Evolutionary conservation across 208 protist genomes (phyloP).

Genomic region (Sergeia podlipaevii): DNA sequence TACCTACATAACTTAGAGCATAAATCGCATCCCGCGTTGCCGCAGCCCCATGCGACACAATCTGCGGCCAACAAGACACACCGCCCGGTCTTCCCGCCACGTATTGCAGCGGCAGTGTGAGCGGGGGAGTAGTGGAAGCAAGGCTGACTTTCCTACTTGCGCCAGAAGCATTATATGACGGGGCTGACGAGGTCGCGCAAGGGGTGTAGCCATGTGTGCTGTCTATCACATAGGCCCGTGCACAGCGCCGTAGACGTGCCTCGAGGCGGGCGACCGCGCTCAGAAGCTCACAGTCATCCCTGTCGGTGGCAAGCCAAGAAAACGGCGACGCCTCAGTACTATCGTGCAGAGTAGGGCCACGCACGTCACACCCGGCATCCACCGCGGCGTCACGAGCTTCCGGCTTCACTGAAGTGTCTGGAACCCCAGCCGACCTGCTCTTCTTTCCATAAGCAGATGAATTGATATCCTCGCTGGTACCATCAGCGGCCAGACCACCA

Average conservation of each 20-base stretch:
- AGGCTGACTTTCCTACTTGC: conserved; percentile 5
- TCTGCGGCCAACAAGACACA: conserved; percentile 55
- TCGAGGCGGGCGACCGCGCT: not conserved
- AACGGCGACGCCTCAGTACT: too few species aligned
- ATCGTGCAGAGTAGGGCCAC: too few species aligned
- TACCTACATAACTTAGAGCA: conserved; percentile 45
- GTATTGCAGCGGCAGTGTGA: conserved; percentile 1
- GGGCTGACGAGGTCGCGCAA: too few species aligned
- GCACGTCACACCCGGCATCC: too few species aligned
- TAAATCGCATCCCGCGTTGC: conserved; percentile 42
- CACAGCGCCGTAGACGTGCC: not conserved
- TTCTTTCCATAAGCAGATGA: too few species aligned
- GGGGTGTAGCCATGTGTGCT: too few species aligned
- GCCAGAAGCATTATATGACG: too few species aligned
- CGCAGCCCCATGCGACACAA: conserved; percentile 36
- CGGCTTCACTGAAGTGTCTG: too few species aligned
- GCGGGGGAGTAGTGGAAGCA: conserved; percentile 1
- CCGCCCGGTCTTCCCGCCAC: conserved; percentile 18
- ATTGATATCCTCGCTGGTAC: not conserved
- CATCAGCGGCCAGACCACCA: not conserved
- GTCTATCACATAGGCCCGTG: not conserved
- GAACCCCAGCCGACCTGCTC: too few species aligned
- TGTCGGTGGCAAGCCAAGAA: too few species aligned
- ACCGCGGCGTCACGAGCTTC: too few species aligned
- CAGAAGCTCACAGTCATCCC: too few species aligned